Base-by-base conservation (phyloP, 2,329 filamentous ascomycete species). In the Waltergamsia citrina region DNA sequence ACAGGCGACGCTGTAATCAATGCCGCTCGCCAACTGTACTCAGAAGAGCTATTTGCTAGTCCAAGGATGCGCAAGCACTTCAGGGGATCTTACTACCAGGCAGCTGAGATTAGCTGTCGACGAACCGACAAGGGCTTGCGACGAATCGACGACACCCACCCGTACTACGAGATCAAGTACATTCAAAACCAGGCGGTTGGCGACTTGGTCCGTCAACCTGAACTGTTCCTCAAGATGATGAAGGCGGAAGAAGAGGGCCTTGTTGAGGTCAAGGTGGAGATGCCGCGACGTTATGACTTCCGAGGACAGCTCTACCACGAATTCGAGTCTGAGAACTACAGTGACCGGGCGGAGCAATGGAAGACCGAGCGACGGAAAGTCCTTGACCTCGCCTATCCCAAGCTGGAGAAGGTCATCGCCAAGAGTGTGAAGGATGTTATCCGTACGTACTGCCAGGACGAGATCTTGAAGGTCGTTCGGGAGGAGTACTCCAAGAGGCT, bases 81-180 rank as follows among this genome's bases (percentile, higher is more conserved):
- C 59, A 74, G 92, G 33, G 74, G 78, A 45, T 79, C 78, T 32
- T 94, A 85, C 57, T 96, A 95, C 51, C 74, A 79, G 50, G 80
- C 80, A 44, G 86, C 87, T 17, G 73, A 84, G 36, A 78, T 98
- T 39, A 87, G 90, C 61, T 94, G 88, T 54, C 77, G 76, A 41
- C 79, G 92, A 36, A 98, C 92, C 1, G 88, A 96, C 39, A 98
- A 96, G 59, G 92, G 92, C 19, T 65, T 95, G 34, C 83, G 85
- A 37, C 85, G 85, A 50, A 96, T 98, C 45, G 88, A 94, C 47
- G 90, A 96, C 41, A 79, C 92, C 17, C 88, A 96, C 50, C 86
- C 87, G 0, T 96, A 93, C 57, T 96, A 96, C 53, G 92, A 96
- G 57, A 85, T 98, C 65, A 94, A 98, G 58, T 98, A 98, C 48